A percentile compares a stretch with the other conserved stretches of the same genome.
Evolutionary conservation across 257 asterid species (phyloP).

Genomic region (Galeopsis tetrahit): DNA sequence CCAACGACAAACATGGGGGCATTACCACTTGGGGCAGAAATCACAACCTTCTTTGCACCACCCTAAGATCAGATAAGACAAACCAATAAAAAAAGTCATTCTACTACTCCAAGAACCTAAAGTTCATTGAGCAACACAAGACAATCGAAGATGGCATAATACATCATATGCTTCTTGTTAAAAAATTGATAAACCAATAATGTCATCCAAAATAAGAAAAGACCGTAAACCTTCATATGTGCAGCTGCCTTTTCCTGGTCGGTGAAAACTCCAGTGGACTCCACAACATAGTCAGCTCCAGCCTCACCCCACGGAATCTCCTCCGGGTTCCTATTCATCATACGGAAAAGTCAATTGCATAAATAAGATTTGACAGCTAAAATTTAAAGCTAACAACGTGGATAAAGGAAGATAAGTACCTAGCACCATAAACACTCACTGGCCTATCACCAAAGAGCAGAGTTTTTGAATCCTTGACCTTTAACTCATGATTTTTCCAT

Average conservation of each 20-base stretch:
- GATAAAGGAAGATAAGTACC: slow-evolving; percentile 39
- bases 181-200: neutral
- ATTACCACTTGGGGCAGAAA: slow-evolving; percentile 81
- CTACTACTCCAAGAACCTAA: neutral
- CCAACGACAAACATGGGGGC: slow-evolving; percentile 95
- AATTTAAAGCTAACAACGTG: neutral
- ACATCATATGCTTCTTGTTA: neutral
- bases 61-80: slow-evolving; percentile 47
- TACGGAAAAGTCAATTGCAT: neutral
- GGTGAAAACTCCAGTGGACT: slow-evolving; percentile 82
- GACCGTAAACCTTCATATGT: slow-evolving; percentile 61
- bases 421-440: slow-evolving; percentile 68
- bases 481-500: slow-evolving; percentile 71
- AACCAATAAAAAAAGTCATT: neutral
- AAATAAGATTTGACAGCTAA: neutral
- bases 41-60: slow-evolving; percentile 85
- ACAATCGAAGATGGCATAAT: neutral
- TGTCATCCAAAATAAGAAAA: neutral
- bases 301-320: slow-evolving; percentile 86
- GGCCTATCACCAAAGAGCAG: slow-evolving; percentile 77
- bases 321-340: slow-evolving; percentile 70
- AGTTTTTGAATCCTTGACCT: slow-evolving; percentile 77
- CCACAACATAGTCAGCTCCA: slow-evolving; percentile 85
- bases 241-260: slow-evolving; percentile 88
- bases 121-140: neutral